Conservation (phyloP, 2,329 filamentous ascomycete genomes). For the Pseudogymnoascus sp. region DNA sequence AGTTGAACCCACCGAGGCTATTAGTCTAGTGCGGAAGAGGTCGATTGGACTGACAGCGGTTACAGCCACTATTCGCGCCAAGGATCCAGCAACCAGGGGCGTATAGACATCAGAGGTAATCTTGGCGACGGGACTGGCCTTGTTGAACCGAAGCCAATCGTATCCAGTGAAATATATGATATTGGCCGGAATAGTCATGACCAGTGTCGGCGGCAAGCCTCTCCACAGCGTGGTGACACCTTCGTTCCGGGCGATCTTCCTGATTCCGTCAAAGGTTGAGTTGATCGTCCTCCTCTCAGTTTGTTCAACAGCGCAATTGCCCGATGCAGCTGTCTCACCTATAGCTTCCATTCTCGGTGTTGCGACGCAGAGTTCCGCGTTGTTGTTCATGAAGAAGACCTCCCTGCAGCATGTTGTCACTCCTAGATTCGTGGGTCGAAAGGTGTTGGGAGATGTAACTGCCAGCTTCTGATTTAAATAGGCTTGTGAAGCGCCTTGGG, state of each 20-base stretch:
- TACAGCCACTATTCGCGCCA: slow-evolving; percentile 72
- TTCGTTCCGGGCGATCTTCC: slow-evolving; percentile 92
- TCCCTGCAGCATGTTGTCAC: slow-evolving; percentile 93
- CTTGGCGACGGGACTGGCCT: slow-evolving; percentile 60
- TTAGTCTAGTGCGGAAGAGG: slow-evolving; percentile 86
- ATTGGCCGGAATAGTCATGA: slow-evolving; percentile 91
- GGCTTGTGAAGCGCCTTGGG: slow-evolving; percentile 52
- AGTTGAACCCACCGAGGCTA: slow-evolving; percentile 55
- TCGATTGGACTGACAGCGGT: slow-evolving; percentile 83
- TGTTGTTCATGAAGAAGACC: slow-evolving; percentile 91
- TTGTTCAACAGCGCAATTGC: slow-evolving; percentile 80
- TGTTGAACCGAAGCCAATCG: slow-evolving; percentile 78
- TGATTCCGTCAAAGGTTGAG: slow-evolving; percentile 82
- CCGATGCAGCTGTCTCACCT: slow-evolving; percentile 34
- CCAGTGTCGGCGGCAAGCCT: slow-evolving; percentile 82
- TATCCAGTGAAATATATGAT: slow-evolving; percentile 99
- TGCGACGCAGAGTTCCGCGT: slow-evolving; percentile 50
- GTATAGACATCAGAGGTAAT: slow-evolving; percentile 60
- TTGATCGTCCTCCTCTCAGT: slow-evolving; percentile 74
- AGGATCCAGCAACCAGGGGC: slow-evolving; percentile 69
- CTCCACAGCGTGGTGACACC: slow-evolving; percentile 82
- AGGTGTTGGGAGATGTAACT: slow-evolving; percentile 49
- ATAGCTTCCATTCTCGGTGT: slow-evolving; percentile 24
- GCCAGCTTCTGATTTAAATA: slow-evolving; percentile 47
- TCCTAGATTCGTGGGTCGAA: slow-evolving; percentile 75